Evolutionary conservation across 2,329 filamentous ascomycete species (phyloP).

Genomic region (Scedosporium aurantiacum): DNA sequence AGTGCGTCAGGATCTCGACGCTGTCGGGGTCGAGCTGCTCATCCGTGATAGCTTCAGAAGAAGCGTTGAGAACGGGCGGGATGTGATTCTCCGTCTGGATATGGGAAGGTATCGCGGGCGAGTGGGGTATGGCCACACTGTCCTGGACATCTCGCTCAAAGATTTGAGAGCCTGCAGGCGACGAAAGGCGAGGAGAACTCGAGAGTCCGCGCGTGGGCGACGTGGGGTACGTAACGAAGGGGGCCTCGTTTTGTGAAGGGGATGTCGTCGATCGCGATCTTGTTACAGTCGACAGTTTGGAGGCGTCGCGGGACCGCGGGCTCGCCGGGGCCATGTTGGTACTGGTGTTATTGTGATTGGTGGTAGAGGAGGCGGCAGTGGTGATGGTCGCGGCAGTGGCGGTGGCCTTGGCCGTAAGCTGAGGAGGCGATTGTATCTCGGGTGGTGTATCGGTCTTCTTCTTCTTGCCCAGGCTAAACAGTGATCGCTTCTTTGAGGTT

Average conservation of each 20-base stretch:
- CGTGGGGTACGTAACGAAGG: slow-evolving; percentile 36
- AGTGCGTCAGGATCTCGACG: slow-evolving; percentile 86
- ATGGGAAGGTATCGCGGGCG: slow-evolving; percentile 81
- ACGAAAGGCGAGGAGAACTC: slow-evolving; percentile 63
- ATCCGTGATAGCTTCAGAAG: slow-evolving; percentile 85
- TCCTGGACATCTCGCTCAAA: slow-evolving; percentile 96
- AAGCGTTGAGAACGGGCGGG: slow-evolving; percentile 80
- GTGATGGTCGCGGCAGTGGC: slow-evolving; percentile 6
- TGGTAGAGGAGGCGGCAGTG: neutral
- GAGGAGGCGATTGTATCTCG: slow-evolving; percentile 22
- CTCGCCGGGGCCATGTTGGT: slow-evolving; percentile 5
- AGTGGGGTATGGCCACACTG: slow-evolving; percentile 55
- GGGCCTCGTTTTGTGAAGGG: slow-evolving; percentile 29
- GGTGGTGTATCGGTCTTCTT: slow-evolving; percentile 27
- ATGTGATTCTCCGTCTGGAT: slow-evolving; percentile 93
- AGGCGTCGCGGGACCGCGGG: slow-evolving; percentile 16
- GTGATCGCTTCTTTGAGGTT: slow-evolving; percentile 40
- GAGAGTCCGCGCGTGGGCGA: slow-evolving; percentile 59
- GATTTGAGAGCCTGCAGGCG: slow-evolving; percentile 69
- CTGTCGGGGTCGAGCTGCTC: slow-evolving; percentile 72
- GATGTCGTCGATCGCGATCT: slow-evolving; percentile 27
- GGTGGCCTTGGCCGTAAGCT: no score
- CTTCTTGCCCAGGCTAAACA: slow-evolving; percentile 55
- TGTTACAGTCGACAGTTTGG: slow-evolving; percentile 25
- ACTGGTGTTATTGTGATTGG: no score